phyloP scores from a whole-genome alignment of 352 stramenopile genomes.

The Phytopythium vexans region DNA sequence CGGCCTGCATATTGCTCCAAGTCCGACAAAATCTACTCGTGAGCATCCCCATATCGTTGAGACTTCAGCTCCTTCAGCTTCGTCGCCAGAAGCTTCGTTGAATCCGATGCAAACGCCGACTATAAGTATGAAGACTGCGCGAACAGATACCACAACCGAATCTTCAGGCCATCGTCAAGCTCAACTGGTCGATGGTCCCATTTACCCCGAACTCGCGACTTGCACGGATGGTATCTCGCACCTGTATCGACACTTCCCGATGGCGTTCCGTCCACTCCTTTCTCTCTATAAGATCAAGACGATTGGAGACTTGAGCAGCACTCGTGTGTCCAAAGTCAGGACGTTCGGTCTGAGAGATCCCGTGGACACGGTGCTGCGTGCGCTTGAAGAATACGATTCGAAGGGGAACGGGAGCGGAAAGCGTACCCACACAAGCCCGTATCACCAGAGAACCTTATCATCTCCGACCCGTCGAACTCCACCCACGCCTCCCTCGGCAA shows the following conservation, averaged over 20 bases:
- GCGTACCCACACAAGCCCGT: conserved; percentile 32
- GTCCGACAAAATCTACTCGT: too few relatives aligned
- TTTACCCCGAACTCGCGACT: conserved; percentile 45
- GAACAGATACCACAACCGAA: too few relatives aligned
- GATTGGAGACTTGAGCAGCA: conserved; percentile 58
- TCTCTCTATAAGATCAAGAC: conserved; percentile 70
- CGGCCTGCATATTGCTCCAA: neutral
- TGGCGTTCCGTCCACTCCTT: conserved; percentile 51
- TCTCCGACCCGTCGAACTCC: conserved; percentile 12
- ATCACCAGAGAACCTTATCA: conserved; percentile 18
- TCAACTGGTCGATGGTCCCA: too few relatives aligned
- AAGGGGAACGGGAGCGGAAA: conserved; percentile 31
- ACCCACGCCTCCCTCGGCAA: conserved; percentile 12
- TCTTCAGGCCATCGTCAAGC: too few relatives aligned
- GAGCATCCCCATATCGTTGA: too few relatives aligned
- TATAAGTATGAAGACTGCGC: too few relatives aligned
- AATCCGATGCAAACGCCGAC: too few relatives aligned
- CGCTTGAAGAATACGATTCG: conserved; percentile 50
- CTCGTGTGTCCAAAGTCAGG: conserved; percentile 43
- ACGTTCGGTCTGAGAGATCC: conserved; percentile 63
- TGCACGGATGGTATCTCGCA: conserved; percentile 46
- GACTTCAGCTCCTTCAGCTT: too few relatives aligned
- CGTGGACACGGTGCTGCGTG: conserved; percentile 42
- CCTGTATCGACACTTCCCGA: conserved; percentile 50
- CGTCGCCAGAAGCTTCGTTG: too few relatives aligned